Conservation (phyloP, 345 rosid genomes). For the Erysimum cheiranthoides region DNA sequence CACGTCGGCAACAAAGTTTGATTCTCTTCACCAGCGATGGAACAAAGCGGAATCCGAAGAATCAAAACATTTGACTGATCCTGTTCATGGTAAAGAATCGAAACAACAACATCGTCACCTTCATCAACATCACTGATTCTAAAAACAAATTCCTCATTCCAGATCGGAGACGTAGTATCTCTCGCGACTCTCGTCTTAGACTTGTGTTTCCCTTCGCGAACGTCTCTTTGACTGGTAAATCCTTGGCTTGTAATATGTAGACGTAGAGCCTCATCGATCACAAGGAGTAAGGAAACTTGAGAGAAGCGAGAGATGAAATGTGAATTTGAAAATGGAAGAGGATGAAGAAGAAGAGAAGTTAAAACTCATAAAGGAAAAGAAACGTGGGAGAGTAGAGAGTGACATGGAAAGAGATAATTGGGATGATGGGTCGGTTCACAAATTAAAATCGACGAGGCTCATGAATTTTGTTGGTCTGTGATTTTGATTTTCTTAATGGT, state of each 20-base stretch:
- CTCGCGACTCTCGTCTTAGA: conserved; percentile 62
- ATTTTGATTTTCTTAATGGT: conserved; percentile 8
- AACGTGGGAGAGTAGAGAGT: conserved; percentile 47
- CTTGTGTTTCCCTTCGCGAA: conserved; percentile 67
- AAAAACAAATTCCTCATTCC: conserved; percentile 88
- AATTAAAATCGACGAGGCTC: conserved; percentile 18
- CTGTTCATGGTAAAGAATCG: conserved; percentile 53
- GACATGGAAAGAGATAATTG: conserved; percentile 45
- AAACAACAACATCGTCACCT: conserved; percentile 55
- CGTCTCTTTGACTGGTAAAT: conserved; percentile 59
- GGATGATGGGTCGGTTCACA: conserved; percentile 42
- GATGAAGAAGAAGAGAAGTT: conserved; percentile 15
- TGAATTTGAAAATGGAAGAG: conserved; percentile 23
- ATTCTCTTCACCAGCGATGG: conserved; percentile 54
- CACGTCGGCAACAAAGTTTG: conserved; percentile 81
- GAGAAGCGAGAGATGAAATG: conserved; percentile 10
- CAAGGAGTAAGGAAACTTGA: neutral
- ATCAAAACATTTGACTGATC: conserved; percentile 47
- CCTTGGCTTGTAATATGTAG: conserved; percentile 71
- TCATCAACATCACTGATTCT: conserved; percentile 48
- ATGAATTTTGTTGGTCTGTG: conserved; percentile 8
- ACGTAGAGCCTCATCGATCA: conserved; percentile 77
- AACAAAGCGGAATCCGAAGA: conserved; percentile 62
- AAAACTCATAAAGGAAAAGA: conserved; percentile 32
- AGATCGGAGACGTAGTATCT: conserved; percentile 56